Evolutionary conservation across 2,329 filamentous ascomycete genomes (phyloP), one percentile per base, ranked within the genome.

Genomic region (Paracamarosporium sp.): DNA sequence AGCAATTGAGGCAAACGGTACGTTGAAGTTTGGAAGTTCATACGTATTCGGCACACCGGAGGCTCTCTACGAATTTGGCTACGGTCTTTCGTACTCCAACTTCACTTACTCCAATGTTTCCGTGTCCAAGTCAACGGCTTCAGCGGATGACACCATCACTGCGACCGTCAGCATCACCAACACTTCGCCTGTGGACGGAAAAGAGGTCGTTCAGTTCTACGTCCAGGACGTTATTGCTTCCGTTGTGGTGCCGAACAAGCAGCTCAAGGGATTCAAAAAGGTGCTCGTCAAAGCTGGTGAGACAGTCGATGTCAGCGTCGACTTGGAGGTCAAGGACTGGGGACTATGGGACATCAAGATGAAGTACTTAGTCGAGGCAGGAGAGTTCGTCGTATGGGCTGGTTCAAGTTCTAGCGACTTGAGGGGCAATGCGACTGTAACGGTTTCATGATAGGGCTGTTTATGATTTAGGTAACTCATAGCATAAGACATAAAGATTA

Each of bases 361-460:
- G 87, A 78, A 88, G 72, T 92, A 92, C 73, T 87, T 90, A 24
- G 89, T 92, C 35, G 90, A 92, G 80, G 84, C 85, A 3, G 90
- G 90, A 1, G 83, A 88, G 38, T 92, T 92, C 71, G 75, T 81
- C 5, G 78, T 91, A 9, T 79, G 82, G 53, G 83, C 89, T 15
- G 90, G 88, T 2, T 75, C 76, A n/a, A 83, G 79, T 60, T 88
- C 86, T 63, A 77, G 77, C 53, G 83, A 88, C 71, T 69, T 88
- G 54, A 81, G 81, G 61, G 79, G 78, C 0, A 88, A 85, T 66
- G 80, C 81, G 31, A 88, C 82, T 1, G 81, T 88, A 44, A 85
- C 81, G 5, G 84, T 88, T 17, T 20, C 27, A 8, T 44, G 24
- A 44, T 50, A 7, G n/a, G 28, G 15, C 13, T 13, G 11, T 35